Evolutionary conservation across 2,329 filamentous ascomycete genomes (phyloP).

Genomic region (Aspergillus chevalieri): DNA sequence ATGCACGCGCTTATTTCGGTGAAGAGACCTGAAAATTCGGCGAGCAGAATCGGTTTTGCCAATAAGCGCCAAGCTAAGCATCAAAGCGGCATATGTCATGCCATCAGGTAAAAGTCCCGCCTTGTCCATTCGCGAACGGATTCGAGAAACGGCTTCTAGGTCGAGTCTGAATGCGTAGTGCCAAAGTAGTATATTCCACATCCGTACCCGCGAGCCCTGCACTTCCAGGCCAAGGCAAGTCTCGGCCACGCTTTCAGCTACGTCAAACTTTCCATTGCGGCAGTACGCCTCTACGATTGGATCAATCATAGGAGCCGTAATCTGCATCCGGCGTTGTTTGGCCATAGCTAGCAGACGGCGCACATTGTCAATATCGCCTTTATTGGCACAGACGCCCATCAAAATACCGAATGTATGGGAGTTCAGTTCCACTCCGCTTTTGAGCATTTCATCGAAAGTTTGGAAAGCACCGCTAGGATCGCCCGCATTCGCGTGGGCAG

Average conservation of each 20-base stretch:
- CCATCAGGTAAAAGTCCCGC: constrained; percentile 47
- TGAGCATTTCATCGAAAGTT: constrained; percentile 57
- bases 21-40: constrained; percentile 42
- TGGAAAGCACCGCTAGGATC: constrained; percentile 62
- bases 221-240: constrained; percentile 49
- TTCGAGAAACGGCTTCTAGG: constrained; percentile 46
- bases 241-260: constrained; percentile 56
- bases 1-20: constrained; percentile 31
- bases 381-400: constrained; percentile 63
- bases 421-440: constrained; percentile 50
- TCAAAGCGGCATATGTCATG: constrained; percentile 57
- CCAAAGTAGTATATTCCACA: constrained; percentile 74
- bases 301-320: constrained; percentile 55
- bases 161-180: constrained; percentile 62
- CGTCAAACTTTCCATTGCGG: constrained; percentile 47
- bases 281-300: constrained; percentile 64
- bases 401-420: constrained; percentile 63
- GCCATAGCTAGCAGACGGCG: constrained; percentile 61
- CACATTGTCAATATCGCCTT: constrained; percentile 67
- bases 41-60: constrained; percentile 52
- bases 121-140: constrained; percentile 52
- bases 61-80: constrained; percentile 51
- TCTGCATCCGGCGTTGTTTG: constrained; percentile 45
- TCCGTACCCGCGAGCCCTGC: constrained; percentile 50
- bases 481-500: constrained; percentile 60